A percentile compares a stretch with the other conserved stretches of the same genome.
These are phyloP conservation scores for Phylloboletellus chloephorus DNA, from an alignment of 1,284 basidiomycete genomes.

Conservation along the genomic window DNA sequence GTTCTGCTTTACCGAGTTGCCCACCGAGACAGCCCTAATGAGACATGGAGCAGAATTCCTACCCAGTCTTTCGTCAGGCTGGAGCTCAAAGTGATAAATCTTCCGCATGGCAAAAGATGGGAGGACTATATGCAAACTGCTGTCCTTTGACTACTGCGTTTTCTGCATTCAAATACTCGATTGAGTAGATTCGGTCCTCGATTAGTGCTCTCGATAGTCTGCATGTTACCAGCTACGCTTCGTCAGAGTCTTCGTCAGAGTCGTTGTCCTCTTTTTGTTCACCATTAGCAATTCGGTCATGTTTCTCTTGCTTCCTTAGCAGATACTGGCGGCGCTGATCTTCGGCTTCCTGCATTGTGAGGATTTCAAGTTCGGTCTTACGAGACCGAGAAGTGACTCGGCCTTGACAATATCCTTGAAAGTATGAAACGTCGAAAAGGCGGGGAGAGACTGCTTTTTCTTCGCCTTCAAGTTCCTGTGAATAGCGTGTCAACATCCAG, in stretches of 20 bases:
- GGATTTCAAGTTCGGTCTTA: constrained; percentile 15
- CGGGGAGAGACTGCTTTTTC: constrained; percentile 19
- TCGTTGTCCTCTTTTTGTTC: constrained; percentile 10
- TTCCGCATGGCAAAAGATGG: not conserved
- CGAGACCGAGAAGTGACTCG: constrained; percentile 16
- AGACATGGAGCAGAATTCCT: not conserved
- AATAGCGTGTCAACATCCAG: not conserved
- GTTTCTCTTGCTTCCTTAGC: constrained; percentile 9
- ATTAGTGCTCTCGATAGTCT: too few relatives aligned
- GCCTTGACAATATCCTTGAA: constrained; percentile 21
- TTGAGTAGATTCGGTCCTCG: too few relatives aligned
- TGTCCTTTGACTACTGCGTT: not conserved
- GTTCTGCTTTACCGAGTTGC: not conserved
- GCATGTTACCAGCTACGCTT: not conserved
- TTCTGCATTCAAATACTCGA: too few relatives aligned
- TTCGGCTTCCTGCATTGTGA: constrained; percentile 17
- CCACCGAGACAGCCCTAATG: not conserved
- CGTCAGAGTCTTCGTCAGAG: constrained; percentile 1
- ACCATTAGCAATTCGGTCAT: constrained; percentile 8
- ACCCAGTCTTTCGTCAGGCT: not conserved
- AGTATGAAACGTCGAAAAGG: constrained; percentile 22
- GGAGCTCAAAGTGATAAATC: not conserved
- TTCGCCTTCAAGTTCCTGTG: constrained; percentile 17
- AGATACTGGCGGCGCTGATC: constrained; percentile 8
- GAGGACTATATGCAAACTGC: not conserved